Evolutionary conservation across 805 yeast genomes (phyloP).

Genomic region (Ogataea dorogensis): DNA sequence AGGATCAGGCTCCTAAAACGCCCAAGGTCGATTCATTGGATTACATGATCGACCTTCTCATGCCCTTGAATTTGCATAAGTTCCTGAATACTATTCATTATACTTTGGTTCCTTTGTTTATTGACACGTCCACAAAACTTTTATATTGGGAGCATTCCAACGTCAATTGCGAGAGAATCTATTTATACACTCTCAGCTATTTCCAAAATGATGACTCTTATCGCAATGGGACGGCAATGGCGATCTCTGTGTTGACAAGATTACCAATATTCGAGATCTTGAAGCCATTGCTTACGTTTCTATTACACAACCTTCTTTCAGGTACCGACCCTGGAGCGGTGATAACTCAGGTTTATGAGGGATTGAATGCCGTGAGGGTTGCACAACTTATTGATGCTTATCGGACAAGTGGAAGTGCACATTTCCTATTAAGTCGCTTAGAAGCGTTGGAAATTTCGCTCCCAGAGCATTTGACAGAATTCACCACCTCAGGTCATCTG

Average conservation of each 20-base stretch:
- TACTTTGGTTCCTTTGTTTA: conserved; percentile 53
- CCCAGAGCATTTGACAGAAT: conserved; percentile 7
- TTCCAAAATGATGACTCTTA: conserved; percentile 31
- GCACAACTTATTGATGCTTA: conserved; percentile 28
- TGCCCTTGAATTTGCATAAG: conserved; percentile 41
- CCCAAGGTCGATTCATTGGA: conserved; percentile 59
- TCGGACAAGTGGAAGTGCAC: conserved; percentile 14
- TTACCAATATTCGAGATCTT: conserved; percentile 45
- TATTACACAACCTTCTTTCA: conserved; percentile 43
- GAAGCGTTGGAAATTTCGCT: conserved; percentile 18
- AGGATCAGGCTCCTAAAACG: conserved; percentile 55
- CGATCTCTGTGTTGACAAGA: conserved; percentile 46
- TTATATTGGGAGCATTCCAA: conserved; percentile 19
- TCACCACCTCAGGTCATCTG: conserved; percentile 21
- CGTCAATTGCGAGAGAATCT: conserved; percentile 18
- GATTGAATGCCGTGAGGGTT: conserved; percentile 25
- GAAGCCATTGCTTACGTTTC: conserved; percentile 46
- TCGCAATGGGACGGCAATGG: conserved; percentile 44
- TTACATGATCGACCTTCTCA: conserved; percentile 22
- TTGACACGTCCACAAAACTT: conserved; percentile 18
- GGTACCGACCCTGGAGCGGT: conserved; percentile 3
- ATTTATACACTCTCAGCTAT: conserved; percentile 31
- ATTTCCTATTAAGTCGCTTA: conserved; percentile 26
- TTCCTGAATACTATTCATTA: conserved; percentile 52
- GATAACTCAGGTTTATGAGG: conserved; percentile 16